Evolutionary conservation across 495 filamentous ascomycete species (phyloP).

Genomic region (Amphirosellinia nigrospora): DNA sequence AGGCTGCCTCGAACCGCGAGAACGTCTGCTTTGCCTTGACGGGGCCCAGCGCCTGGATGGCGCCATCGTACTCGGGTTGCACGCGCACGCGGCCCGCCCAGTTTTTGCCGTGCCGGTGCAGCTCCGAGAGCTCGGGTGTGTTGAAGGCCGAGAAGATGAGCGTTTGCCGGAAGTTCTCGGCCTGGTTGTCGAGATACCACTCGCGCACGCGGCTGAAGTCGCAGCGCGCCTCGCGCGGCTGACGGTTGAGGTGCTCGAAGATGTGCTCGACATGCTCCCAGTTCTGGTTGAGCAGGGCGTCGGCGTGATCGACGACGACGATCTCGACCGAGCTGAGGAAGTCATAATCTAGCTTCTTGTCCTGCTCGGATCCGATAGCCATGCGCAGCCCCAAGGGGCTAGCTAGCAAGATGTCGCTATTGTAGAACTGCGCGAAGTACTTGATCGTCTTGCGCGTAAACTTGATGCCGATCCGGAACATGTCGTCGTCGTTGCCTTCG

Average conservation of each 20-base stretch:
- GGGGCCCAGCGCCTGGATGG: slow-evolving; percentile 66
- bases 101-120: slow-evolving; percentile 80
- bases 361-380: slow-evolving; percentile 77
- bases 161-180: slow-evolving; percentile 81
- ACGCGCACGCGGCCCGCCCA: slow-evolving; percentile 76
- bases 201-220: slow-evolving; percentile 90
- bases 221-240: slow-evolving; percentile 86
- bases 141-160: slow-evolving; percentile 80
- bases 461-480: slow-evolving; percentile 91
- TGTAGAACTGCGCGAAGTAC: slow-evolving; percentile 94
- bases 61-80: slow-evolving; percentile 68
- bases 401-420: slow-evolving; percentile 91
- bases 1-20: slow-evolving; percentile 77
- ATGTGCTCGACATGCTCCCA: slow-evolving; percentile 95
- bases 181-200: slow-evolving; percentile 90
- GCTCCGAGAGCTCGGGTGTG: slow-evolving; percentile 84
- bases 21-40: slow-evolving; percentile 84
- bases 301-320: slow-evolving; percentile 87
- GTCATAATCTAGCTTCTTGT: slow-evolving; percentile 78
- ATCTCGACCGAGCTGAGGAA: slow-evolving; percentile 93
- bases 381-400: slow-evolving; percentile 88
- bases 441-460: slow-evolving; percentile 95
- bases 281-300: slow-evolving; percentile 95
- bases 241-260: slow-evolving; percentile 88
- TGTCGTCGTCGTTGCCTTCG: slow-evolving; percentile 92